Base-by-base conservation (phyloP, 805 yeast genomes). In the Brettanomyces sp. region DNA sequence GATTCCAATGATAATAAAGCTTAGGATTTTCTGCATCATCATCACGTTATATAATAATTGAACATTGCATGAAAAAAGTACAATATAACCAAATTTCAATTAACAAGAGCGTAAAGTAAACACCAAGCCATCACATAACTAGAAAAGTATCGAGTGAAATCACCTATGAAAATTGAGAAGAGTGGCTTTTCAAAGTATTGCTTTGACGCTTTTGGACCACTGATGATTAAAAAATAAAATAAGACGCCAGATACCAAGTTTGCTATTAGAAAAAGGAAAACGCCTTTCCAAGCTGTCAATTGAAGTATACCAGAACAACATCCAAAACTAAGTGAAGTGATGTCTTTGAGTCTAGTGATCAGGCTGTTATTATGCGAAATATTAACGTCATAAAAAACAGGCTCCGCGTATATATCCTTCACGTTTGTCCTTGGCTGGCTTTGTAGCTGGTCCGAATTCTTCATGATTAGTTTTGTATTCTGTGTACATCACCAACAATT, bases 111-210 rank as follows among this genome's bases (percentile, higher is more conserved):
- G 53, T 67, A 69, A 13, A 75, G 63, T 48, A 78, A 62, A 42
- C 82, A 76, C 84, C 84, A 78, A 55, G 77, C 70, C 73, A 78
- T 72, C 7, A 74, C 65, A 52, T 65, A 78, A 39, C 80, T 73
- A 11, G 80, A 69, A 30, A 77, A 49, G 36, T 75, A 78, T 39
- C 77, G 59, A 13, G 73, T 64, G 12, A 76, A 50, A 39, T 74
- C 69, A 30, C 67, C 72, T 7, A 74, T 45, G 47, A 73, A 63
- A 3, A 78, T 56, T 36, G 71, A 73, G 22, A 58, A 62, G 1
- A 68, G 24, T 1, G 76, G 70, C 35, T 56, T 64, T 11, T 59
- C 56, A 48, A 66, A 76, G 50, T 66, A 76, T 36, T 62, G n/a
- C 12, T 28, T 24, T n/a, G 41, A 23, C 25, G 18, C 14, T n/a